Percentiles rank a stretch among this genome's conserved stretches.
Evolutionary conservation across 768 basidiomycete species (phyloP).

Genomic region (Pleurotus citrinopileatus): DNA sequence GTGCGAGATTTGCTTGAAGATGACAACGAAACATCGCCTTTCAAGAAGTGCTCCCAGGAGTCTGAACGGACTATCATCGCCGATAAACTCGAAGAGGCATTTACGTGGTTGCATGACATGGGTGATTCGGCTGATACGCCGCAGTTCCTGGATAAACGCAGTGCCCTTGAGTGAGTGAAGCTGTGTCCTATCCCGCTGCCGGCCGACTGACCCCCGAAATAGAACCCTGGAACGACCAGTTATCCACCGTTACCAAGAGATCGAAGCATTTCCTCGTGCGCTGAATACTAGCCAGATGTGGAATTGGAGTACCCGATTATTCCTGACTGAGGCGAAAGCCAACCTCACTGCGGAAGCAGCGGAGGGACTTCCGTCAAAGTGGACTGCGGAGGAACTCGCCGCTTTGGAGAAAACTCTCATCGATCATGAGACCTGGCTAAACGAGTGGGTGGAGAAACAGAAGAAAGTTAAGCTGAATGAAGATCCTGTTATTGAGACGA

Average conservation of each 20-base stretch:
- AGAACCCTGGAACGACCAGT: slow-evolving; percentile 81
- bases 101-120: slow-evolving; percentile 80
- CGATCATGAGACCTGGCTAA: slow-evolving; percentile 84
- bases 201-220: slow-evolving; percentile 5
- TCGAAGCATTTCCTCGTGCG: slow-evolving; percentile 78
- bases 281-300: slow-evolving; percentile 82
- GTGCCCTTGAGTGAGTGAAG: slow-evolving; percentile 74
- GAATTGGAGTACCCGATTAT: slow-evolving; percentile 86
- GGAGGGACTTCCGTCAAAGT: slow-evolving; percentile 67
- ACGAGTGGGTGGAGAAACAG: slow-evolving; percentile 80
- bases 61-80: slow-evolving; percentile 67
- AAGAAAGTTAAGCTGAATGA: slow-evolving; percentile 68
- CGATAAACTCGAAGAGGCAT: slow-evolving; percentile 68
- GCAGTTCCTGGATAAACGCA: slow-evolving; percentile 72
- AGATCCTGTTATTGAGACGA: slow-evolving; percentile 83
- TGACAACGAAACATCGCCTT: slow-evolving; percentile 62
- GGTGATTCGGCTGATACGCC: slow-evolving; percentile 81
- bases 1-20: slow-evolving; percentile 79
- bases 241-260: slow-evolving; percentile 85
- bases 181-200: slow-evolving; percentile 1
- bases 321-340: slow-evolving; percentile 74
- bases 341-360: slow-evolving; percentile 70
- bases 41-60: slow-evolving; percentile 80
- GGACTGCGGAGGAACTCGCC: slow-evolving; percentile 85
- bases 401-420: slow-evolving; percentile 71